phyloP scores from a whole-genome alignment of 345 rosid species.

The Eucalyptus pumila region DNA sequence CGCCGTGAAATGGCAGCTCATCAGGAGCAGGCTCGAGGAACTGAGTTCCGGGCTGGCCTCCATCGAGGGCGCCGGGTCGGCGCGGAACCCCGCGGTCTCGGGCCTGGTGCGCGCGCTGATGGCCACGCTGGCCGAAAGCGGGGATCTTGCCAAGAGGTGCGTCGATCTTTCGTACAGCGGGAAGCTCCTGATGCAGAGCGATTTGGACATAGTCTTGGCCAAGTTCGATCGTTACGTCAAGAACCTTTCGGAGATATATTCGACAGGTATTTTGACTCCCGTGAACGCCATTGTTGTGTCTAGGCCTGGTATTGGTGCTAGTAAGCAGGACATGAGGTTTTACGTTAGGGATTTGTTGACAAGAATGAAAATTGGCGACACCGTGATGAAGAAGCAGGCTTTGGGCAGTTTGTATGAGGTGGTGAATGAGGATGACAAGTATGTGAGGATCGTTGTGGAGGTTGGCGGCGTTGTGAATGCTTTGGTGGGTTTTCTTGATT shows the following conservation, averaged over 20 bases:
- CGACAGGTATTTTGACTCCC: slow-evolving; percentile 54
- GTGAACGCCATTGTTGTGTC: slow-evolving; percentile 81
- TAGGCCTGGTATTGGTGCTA: slow-evolving; percentile 44
- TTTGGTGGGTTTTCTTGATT: slow-evolving; percentile 54
- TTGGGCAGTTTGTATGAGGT: slow-evolving; percentile 45
- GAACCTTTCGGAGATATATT: slow-evolving; percentile 52
- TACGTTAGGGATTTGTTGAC: slow-evolving; percentile 68
- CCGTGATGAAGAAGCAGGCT: slow-evolving; percentile 74
- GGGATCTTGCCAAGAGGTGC: slow-evolving; percentile 64
- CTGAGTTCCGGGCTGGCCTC: slow-evolving; percentile 48
- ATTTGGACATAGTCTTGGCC: slow-evolving; percentile 52
- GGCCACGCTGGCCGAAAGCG: slow-evolving; percentile 28
- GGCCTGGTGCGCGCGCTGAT: slow-evolving; percentile 33
- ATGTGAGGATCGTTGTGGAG: slow-evolving; percentile 41
- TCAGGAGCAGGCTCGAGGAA: slow-evolving; percentile 64
- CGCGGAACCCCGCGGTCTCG: slow-evolving; percentile 28
- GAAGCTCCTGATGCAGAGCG: slow-evolving; percentile 95
- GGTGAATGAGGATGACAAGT: slow-evolving; percentile 53
- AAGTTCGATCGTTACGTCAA: slow-evolving; percentile 43
- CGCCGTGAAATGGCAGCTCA: slow-evolving; percentile 69
- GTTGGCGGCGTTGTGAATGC: slow-evolving; percentile 30
- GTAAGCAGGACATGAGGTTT: slow-evolving; percentile 79
- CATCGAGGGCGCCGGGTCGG: slow-evolving; percentile 36
- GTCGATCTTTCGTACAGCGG: slow-evolving; percentile 71
- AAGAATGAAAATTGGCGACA: slow-evolving; percentile 89